Percentiles rank a stretch among this genome's conserved stretches.
Evolutionary conservation across 768 basidiomycete genomes (phyloP).

Genomic region (Rubroboletus satanas): DNA sequence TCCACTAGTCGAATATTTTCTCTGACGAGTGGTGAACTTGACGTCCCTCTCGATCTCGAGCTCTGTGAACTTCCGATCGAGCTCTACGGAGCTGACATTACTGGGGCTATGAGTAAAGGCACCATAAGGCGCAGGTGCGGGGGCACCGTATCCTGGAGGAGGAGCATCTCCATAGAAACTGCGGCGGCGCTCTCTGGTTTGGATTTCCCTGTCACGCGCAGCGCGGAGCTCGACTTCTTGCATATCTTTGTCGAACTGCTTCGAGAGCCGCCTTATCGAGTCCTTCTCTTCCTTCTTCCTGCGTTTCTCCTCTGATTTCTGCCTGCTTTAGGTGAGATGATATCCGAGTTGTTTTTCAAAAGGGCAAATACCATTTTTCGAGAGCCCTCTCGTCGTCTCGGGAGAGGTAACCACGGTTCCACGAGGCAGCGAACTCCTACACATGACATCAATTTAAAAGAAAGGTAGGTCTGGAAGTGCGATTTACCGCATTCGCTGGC

Average conservation of each 20-base stretch:
- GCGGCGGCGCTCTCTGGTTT: constrained; percentile 48
- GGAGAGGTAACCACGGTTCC: constrained; percentile 43
- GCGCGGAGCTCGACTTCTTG: constrained; percentile 53
- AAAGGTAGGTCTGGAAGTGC: constrained; percentile 1
- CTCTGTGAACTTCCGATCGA: constrained; percentile 38
- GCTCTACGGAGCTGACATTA: constrained; percentile 22
- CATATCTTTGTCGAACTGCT: constrained; percentile 40
- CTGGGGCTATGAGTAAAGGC: constrained; percentile 27
- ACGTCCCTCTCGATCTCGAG: constrained; percentile 33
- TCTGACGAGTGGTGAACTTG: constrained; percentile 34
- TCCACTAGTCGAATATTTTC: constrained; percentile 44
- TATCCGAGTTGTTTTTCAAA: no score
- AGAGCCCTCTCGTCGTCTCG: constrained; percentile 40
- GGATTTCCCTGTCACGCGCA: constrained; percentile 55
- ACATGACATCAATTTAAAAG: neutral
- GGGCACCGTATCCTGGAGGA: constrained; percentile 26
- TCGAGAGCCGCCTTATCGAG: constrained; percentile 36
- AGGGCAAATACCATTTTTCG: constrained; percentile 42
- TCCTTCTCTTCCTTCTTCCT: constrained; percentile 51
- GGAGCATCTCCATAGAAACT: constrained; percentile 45
- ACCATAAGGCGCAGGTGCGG: constrained; percentile 23
- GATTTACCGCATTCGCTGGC: constrained; percentile 52
- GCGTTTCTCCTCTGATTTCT: constrained; percentile 45
- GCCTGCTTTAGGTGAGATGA: constrained; percentile 36
- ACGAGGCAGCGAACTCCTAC: constrained; percentile 59